Evolutionary conservation across 1,284 basidiomycete genomes (phyloP), one percentile per base, ranked within the genome.

Genomic region (Malassezia sp.): DNA sequence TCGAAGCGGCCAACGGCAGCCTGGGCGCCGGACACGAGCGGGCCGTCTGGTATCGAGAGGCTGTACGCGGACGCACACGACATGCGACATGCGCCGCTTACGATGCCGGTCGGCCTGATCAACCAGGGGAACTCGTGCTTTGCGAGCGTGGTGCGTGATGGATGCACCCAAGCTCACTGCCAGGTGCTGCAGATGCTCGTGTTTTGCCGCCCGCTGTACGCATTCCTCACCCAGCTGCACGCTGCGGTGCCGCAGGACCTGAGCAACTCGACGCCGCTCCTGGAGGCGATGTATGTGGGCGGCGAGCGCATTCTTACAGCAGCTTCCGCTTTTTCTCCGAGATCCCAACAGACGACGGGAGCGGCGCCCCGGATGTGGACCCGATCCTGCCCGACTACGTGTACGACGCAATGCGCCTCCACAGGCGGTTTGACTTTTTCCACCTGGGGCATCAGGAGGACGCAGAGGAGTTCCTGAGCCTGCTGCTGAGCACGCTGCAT

Each of bases 81-180:
- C 12, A 35, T 23, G 11, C 59, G 58, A 31, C 42, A 53, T 21
- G 63, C 71, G 5, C 73, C 75, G 9, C 72, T 75, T 50, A 77
- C 79, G 18, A 72, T 76, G 24, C 83, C 87, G 0, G 78, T 90
- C 23, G 91, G 91, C 4, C 74, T 97, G 33, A 78, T 96, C 62
- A 97, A 96, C 73, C 84, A 81, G 5, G 91, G 91, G 8, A 97
- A 97, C 73, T 84, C 95, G 79, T 97, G 91, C 72, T 97, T 95
- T 69, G 89, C 90, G 41, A 96, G 96, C 64, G 82, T 88, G 0
- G 84, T 74, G 39, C 56, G 73, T 66, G 27, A n/a, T n/a, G n/a
- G n/a, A n/a, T n/a, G n/a, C n/a, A n/a, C 26, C 5, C 15, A 26
- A 7, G 14, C 39, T 35, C 42, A n/a, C 33, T n/a, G n/a, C 26